Evolutionary conservation across 202 grass and related monocot species (phyloP), one percentile per base, ranked within the genome.

Genomic region (Panicum virgatum): DNA sequence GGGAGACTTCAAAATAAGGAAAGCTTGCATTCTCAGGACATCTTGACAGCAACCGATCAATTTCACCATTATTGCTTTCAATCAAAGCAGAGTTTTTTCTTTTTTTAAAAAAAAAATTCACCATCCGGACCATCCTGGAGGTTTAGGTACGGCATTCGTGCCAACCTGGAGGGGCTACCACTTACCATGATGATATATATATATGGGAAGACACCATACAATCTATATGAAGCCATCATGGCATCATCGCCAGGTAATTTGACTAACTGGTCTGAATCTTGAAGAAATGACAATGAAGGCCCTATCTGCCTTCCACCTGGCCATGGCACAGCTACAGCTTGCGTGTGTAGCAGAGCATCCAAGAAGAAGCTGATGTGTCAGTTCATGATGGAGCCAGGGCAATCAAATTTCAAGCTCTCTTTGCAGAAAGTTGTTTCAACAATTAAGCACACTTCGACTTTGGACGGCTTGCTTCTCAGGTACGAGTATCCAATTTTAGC

Each of bases 21-120:
- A 67, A 43, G 15, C 9, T 37, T 75, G 62, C 27, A 20, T 69
- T 32, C 30, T 34, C 40, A 25, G 5, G 4, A 48, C 53, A 79
- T 27, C 59, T 63, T 83, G 39, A 51, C n/a, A 83, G 57, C 80
- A 73, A 79, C 75, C 8, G 44, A 65, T 75, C 36, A 83, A 23
- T 7, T 6, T 27, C 34, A 42, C n/a, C n/a, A n/a, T n/a, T n/a
- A n/a, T n/a, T n/a, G n/a, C n/a, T n/a, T n/a, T n/a, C n/a, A n/a
- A n/a, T n/a, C n/a, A n/a, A n/a, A n/a, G n/a, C n/a, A n/a, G n/a
- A n/a, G n/a, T n/a, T n/a, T n/a, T n/a, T n/a, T n/a, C n/a, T n/a
- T n/a, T n/a, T n/a, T n/a, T n/a, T n/a, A n/a, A n/a, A n/a, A n/a
- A n/a, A n/a, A n/a, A n/a, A n/a, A n/a, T n/a, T n/a, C n/a, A n/a